These are phyloP conservation scores for Tremellales sp. DNA, from an alignment of 1,284 basidiomycete species.

Conservation along the genomic window DNA sequence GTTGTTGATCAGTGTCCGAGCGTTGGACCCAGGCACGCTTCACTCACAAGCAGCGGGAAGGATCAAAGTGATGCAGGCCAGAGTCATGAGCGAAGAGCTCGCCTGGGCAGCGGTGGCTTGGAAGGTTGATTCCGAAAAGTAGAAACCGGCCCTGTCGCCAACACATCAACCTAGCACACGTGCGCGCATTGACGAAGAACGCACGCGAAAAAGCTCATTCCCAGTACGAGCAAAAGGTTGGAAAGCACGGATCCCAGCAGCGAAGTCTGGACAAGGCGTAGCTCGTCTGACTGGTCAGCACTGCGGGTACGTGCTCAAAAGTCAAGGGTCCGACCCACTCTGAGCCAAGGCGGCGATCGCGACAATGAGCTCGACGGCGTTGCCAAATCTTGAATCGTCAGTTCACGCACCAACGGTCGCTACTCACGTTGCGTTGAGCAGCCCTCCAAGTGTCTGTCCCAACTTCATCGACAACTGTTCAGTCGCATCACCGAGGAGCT, in stretches of 20 bases:
- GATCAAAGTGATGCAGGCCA: constrained; percentile 82
- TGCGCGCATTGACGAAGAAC: constrained; percentile 26
- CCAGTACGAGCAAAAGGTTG: constrained; percentile 82
- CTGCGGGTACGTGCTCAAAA: constrained; percentile 1
- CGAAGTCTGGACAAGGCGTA: constrained; percentile 82
- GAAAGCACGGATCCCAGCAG: constrained; percentile 62
- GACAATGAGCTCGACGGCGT: constrained; percentile 67
- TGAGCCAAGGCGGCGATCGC: constrained; percentile 77
- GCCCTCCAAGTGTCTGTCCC: constrained; percentile 75
- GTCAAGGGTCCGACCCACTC: constrained; percentile 56
- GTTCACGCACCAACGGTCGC: not conserved
- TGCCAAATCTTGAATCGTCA: constrained; percentile 44
- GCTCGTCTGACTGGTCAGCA: constrained; percentile 55
- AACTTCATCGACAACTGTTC: constrained; percentile 76
- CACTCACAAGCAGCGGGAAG: constrained; percentile 78
- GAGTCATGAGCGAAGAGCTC: constrained; percentile 72
- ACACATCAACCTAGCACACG: not conserved
- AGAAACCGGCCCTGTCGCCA: constrained; percentile 54
- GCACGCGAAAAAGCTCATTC: constrained; percentile 77
- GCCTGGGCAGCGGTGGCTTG: constrained; percentile 79
- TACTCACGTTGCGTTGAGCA: constrained; percentile 74
- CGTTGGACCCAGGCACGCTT: not conserved
- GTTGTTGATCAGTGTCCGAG: too few relatives aligned
- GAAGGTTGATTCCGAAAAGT: constrained; percentile 66
- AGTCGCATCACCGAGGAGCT: constrained; percentile 66